Percentiles rank a stretch among this genome's conserved stretches.
These are phyloP conservation scores for Scheffersomyces insectosa DNA, from an alignment of 1,139 yeast species.

Conservation along the genomic window DNA sequence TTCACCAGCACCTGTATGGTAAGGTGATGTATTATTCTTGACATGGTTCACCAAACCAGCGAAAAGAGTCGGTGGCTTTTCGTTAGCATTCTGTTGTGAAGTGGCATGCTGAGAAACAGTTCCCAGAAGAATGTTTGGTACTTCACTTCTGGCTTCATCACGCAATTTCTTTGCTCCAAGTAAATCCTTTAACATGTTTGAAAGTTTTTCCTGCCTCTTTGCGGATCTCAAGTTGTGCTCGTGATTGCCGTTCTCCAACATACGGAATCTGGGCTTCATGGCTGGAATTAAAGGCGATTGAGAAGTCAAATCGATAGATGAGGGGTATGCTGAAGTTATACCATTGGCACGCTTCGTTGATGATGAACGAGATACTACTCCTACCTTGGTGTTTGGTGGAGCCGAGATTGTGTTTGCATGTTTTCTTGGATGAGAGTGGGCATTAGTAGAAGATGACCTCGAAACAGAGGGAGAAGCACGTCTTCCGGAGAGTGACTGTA, in stretches of 20 bases:
- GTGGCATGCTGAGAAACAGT: conserved; percentile 4
- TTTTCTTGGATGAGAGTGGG: not conserved
- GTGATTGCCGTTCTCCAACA: conserved; percentile 69
- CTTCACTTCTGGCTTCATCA: conserved; percentile 80
- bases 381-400: not conserved
- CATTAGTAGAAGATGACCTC: conserved; percentile 12
- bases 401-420: conserved; percentile 1
- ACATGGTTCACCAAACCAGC: conserved; percentile 79
- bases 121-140: conserved; percentile 57
- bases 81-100: conserved; percentile 10
- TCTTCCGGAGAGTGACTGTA: not conserved
- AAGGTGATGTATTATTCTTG: conserved; percentile 35
- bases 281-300: not conserved
- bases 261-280: conserved; percentile 47
- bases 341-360: not conserved
- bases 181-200: conserved; percentile 83
- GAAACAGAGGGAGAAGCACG: conserved; percentile 6
- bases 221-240: conserved; percentile 77
- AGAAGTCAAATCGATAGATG: not conserved
- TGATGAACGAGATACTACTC: not conserved
- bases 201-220: conserved; percentile 83
- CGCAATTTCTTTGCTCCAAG: conserved; percentile 79
- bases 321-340: not conserved
- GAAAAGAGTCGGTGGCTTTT: conserved; percentile 73
- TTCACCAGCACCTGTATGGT: conserved; percentile 15